Evolutionary conservation across 1,139 yeast genomes (phyloP), one percentile per base, ranked within the genome.

Genomic region (Kluyveromyces sp.): DNA sequence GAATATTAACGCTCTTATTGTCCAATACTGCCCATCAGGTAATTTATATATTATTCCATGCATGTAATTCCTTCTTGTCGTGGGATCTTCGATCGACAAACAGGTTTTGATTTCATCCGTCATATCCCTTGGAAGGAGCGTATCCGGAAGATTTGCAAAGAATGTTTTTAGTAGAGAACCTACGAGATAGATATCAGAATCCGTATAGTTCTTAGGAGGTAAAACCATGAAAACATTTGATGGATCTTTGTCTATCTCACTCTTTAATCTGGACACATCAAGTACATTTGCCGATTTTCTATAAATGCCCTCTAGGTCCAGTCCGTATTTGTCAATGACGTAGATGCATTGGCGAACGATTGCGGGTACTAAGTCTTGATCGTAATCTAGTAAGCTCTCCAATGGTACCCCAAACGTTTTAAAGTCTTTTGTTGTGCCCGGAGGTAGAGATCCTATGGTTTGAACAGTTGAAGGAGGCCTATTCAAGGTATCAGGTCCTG

Each of bases 21-120:
- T 89, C 69, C 95, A 88, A 63, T 92, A 92, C 46, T 94, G 88
- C 1, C 95, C 94, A 64, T 92, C 98, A 0, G 97, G 96, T 44
- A 92, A 73, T 53, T 84, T 84, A 66, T 83, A 92, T 38, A 92
- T 86, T 47, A 86, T 75, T 42, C 87, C 87, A 63, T 92, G 98
- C 55, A 92, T 71, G 49, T 82, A 83, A 55, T 87, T 88, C 42
- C 78, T 71, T 51, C 83, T 70, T 36, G 75, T 71, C 15, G 69
- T 69, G 28, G 71, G 72, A 52, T 80, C 82, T 34, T 68, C 73
- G 43, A 87, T 78, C 56, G 83, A 79, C 22, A 88, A 83, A 11
- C 95, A 88, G 36, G 81, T 83, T 45, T 88, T 70, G 49, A 83
- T 78, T 17, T 75, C 72, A 40, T 72, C 72, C 47, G 77, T 71